Evolutionary conservation across 352 stramenopile genomes (phyloP).

Genomic region (Pythium volutum): DNA sequence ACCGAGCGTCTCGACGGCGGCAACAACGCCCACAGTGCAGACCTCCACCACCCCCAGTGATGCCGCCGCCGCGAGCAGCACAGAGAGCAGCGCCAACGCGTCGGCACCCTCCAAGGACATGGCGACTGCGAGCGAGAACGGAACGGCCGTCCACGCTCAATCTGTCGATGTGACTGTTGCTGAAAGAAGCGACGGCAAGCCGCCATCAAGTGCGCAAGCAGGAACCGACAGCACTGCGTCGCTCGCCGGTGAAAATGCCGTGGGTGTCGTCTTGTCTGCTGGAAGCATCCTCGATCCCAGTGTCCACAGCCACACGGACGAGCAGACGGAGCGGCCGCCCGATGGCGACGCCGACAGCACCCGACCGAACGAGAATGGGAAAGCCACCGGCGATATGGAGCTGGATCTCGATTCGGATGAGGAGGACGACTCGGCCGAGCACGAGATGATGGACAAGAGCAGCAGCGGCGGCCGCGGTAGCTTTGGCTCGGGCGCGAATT

Average conservation of each 20-base stretch:
- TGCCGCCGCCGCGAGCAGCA: no score
- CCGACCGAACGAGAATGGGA: not conserved
- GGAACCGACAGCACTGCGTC: not conserved
- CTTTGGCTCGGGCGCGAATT: constrained; percentile 1
- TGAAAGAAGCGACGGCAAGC: not conserved
- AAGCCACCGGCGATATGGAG: not conserved
- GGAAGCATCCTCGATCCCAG: no score
- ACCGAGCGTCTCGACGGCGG: not conserved
- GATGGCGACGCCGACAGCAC: no score
- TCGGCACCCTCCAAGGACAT: not conserved
- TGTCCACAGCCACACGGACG: no score
- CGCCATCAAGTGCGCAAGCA: not conserved
- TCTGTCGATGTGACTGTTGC: no score
- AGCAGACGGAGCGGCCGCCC: no score
- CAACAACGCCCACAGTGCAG: not conserved
- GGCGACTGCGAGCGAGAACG: no score
- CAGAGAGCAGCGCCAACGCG: not conserved
- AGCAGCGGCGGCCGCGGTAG: constrained; percentile 8
- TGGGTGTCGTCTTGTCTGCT: no score
- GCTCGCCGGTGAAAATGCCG: constrained; percentile 2
- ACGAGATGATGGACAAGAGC: constrained; percentile 24
- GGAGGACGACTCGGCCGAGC: constrained; percentile 19
- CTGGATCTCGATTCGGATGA: constrained; percentile 21
- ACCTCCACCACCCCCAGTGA: not conserved
- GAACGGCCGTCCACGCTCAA: no score